Percentiles rank a stretch among this genome's conserved stretches.
These are phyloP conservation scores for Coemansia sp. DNA, from an alignment of 192 early-diverging fungal genomes.

Conservation along the genomic window DNA sequence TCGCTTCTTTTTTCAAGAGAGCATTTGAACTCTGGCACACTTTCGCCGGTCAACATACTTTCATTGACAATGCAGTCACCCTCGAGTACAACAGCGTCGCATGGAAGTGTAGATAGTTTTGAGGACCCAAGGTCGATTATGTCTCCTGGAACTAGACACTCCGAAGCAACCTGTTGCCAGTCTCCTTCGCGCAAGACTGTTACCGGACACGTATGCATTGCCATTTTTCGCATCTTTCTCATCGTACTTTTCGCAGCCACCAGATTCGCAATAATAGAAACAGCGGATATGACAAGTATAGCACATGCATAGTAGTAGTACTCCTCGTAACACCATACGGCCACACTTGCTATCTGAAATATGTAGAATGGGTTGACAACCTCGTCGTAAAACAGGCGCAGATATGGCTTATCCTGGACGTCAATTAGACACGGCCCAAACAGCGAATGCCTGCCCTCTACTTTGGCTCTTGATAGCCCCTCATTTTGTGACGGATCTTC, in stretches of 20 bases:
- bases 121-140: slow-evolving; percentile 72
- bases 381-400: slow-evolving; percentile 67
- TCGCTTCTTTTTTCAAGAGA: slow-evolving; percentile 51
- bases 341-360: slow-evolving; percentile 76
- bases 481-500: background rate
- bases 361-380: slow-evolving; percentile 77
- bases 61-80: slow-evolving; percentile 98
- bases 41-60: slow-evolving; percentile 97
- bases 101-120: slow-evolving; percentile 67
- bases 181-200: slow-evolving; percentile 61
- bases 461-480: slow-evolving; percentile 56
- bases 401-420: slow-evolving; percentile 64
- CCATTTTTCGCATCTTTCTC: slow-evolving; percentile 74
- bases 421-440: slow-evolving; percentile 76
- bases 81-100: slow-evolving; percentile 85
- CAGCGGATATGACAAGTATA: slow-evolving; percentile 84
- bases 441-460: slow-evolving; percentile 55
- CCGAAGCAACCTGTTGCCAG: slow-evolving; percentile 56
- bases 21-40: slow-evolving; percentile 87
- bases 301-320: slow-evolving; percentile 94
- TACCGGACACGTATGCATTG: slow-evolving; percentile 74
- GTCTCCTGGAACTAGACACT: slow-evolving; percentile 92
- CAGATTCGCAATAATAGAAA: slow-evolving; percentile 76
- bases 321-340: slow-evolving; percentile 82
- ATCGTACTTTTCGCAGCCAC: slow-evolving; percentile 71